phyloP scores from a whole-genome alignment of 2,329 filamentous ascomycete species.

The Scedosporium boydii region DNA sequence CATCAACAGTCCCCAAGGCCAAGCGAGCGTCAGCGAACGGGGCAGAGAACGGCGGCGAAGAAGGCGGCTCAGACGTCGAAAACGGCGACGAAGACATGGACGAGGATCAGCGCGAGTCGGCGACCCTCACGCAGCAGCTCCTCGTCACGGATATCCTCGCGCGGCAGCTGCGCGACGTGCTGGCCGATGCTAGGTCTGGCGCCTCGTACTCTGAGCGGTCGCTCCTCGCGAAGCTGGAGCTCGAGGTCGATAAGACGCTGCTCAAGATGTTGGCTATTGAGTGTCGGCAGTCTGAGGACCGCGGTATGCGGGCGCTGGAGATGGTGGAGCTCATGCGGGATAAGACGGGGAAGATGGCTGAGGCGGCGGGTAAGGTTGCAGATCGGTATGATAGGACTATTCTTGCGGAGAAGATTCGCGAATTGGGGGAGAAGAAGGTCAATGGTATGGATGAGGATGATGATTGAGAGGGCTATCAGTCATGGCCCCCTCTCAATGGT shows the following conservation, averaged over 20 bases:
- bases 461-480: constrained; percentile 16
- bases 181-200: constrained; percentile 45
- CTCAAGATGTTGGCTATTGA: constrained; percentile 81
- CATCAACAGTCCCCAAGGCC: constrained; percentile 35
- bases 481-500: too few species aligned
- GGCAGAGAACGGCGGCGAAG: constrained; percentile 20
- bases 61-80: constrained; percentile 21
- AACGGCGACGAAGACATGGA: constrained; percentile 23
- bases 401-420: constrained; percentile 82
- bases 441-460: constrained; percentile 49
- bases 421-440: constrained; percentile 64
- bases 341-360: constrained; percentile 76
- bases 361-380: constrained; percentile 84
- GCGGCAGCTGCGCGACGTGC: constrained; percentile 65
- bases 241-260: constrained; percentile 83
- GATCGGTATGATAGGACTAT: constrained; percentile 72
- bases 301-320: constrained; percentile 90
- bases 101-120: constrained; percentile 24
- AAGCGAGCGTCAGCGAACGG: constrained; percentile 18
- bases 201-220: constrained; percentile 47
- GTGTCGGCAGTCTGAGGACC: constrained; percentile 85
- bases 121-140: constrained; percentile 70
- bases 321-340: constrained; percentile 81
- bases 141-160: constrained; percentile 65
- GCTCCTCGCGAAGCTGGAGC: constrained; percentile 60